Evolutionary conservation across 306 rosid species (phyloP).

Genomic region (Glycine tomentella): DNA sequence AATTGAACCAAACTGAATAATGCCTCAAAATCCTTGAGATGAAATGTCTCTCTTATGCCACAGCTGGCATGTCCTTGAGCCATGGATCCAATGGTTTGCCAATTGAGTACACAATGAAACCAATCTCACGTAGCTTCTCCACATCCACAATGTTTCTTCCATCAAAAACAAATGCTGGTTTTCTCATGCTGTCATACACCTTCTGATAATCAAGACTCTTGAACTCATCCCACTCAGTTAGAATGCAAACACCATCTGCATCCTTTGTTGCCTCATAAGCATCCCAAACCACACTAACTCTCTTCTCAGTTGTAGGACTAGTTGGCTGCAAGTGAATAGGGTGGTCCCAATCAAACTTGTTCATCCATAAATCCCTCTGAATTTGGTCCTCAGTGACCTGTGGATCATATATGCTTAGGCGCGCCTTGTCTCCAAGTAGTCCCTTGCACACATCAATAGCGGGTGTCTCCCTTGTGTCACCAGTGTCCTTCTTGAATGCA

Average conservation of each 20-base stretch:
- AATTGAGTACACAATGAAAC: constrained; percentile 88
- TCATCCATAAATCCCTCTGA: constrained; percentile 83
- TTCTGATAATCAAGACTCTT: constrained; percentile 81
- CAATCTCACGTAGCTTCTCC: constrained; percentile 77
- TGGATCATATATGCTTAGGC: constrained; percentile 84
- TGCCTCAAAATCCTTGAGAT: constrained; percentile 29
- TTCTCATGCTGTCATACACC: constrained; percentile 81
- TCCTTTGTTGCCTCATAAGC: constrained; percentile 89
- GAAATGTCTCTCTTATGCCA: constrained; percentile 59
- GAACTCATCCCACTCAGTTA: constrained; percentile 98
- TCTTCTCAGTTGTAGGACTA: constrained; percentile 81
- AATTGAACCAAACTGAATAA: constrained; percentile 52
- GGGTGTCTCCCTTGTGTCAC: constrained; percentile 93
- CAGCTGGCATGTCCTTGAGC: constrained; percentile 95
- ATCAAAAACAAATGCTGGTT: constrained; percentile 88
- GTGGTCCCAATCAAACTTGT: constrained; percentile 95
- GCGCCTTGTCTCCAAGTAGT: constrained; percentile 78
- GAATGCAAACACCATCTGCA: constrained; percentile 84
- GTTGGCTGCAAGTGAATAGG: constrained; percentile 85
- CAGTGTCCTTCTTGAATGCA: constrained; percentile 95
- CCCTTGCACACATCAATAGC: constrained; percentile 97
- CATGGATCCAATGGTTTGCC: constrained; percentile 93
- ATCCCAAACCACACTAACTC: constrained; percentile 82
- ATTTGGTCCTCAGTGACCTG: constrained; percentile 90
- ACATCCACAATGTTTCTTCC: constrained; percentile 74